These are phyloP conservation scores for Fusarium multiceps DNA, from an alignment of 2,329 filamentous ascomycete genomes.

Conservation along the genomic window DNA sequence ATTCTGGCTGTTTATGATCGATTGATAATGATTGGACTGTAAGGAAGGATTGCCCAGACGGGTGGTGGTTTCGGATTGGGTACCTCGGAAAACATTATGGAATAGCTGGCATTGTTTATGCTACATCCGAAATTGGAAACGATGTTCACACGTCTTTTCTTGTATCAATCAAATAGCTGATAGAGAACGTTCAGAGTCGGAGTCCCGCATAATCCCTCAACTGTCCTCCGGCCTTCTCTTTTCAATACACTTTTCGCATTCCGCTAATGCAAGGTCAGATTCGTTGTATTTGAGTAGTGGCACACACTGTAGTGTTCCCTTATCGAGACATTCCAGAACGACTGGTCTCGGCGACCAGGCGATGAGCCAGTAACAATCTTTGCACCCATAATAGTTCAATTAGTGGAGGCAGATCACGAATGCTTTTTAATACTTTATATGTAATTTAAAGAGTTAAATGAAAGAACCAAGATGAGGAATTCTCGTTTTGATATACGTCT, in stretches of 20 bases:
- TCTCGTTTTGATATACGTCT: neutral
- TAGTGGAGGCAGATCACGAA: neutral
- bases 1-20: neutral
- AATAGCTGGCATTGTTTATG: neutral
- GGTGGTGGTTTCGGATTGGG: too few species aligned
- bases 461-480: neutral
- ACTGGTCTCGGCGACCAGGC: neutral
- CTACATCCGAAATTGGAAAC: neutral
- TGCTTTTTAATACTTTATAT: accelerated
- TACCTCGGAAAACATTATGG: neutral
- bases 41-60: neutral
- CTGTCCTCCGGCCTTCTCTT: neutral
- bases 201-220: neutral
- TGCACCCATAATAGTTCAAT: neutral
- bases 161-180: accelerated
- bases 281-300: neutral
- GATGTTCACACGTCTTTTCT: neutral
- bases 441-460: accelerated
- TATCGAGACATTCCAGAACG: neutral
- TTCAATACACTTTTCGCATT: neutral
- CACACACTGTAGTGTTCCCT: neutral
- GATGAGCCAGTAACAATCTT: neutral
- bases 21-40: neutral
- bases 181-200: too few species aligned
- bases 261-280: neutral